A percentile compares a stretch with the other conserved stretches of the same genome.
phyloP scores from a whole-genome alignment of 768 basidiomycete genomes.

The Suillus tomentosus region DNA sequence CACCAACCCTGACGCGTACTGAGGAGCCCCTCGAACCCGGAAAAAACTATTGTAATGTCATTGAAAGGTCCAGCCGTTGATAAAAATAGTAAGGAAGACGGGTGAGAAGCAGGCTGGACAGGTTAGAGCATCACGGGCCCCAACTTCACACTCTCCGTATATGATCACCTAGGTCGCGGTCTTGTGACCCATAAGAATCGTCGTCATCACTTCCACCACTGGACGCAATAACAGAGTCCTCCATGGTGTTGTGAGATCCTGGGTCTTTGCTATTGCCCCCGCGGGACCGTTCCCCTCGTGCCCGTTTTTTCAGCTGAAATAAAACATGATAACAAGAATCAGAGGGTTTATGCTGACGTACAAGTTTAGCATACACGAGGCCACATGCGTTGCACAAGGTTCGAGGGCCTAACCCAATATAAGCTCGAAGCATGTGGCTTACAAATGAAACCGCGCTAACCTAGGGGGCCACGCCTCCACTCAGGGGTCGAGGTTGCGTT shows the following conservation, averaged over 20 bases:
- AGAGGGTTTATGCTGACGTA: conserved; percentile 43
- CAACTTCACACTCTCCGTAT: conserved; percentile 32
- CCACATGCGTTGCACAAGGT: conserved; percentile 87
- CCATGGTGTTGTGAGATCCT: conserved; percentile 31
- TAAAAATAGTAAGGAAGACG: conserved; percentile 24
- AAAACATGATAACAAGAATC: conserved; percentile 20
- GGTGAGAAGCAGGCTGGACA: conserved; percentile 15
- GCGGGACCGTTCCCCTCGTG: conserved; percentile 36
- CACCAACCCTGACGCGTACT: background rate
- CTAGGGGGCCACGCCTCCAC: conserved; percentile 83
- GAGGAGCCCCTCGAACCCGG: background rate
- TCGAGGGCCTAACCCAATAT: conserved; percentile 60
- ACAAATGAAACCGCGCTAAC: conserved; percentile 43
- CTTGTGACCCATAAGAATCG: conserved; percentile 36
- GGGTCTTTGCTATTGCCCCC: conserved; percentile 28
- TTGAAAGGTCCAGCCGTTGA: conserved; percentile 15
- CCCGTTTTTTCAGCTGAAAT: conserved; percentile 35
- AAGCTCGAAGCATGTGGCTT: conserved; percentile 25
- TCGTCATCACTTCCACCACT: conserved; percentile 38
- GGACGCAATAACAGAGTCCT: conserved; percentile 27
- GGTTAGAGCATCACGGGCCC: conserved; percentile 23
- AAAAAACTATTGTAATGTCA: conserved; percentile 6
- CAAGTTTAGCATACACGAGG: conserved; percentile 84
- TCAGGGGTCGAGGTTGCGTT: conserved; percentile 84
- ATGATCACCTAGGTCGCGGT: conserved; percentile 38